phyloP scores from a whole-genome alignment of 2,329 filamentous ascomycete genomes.

The Diaporthe sp. region DNA sequence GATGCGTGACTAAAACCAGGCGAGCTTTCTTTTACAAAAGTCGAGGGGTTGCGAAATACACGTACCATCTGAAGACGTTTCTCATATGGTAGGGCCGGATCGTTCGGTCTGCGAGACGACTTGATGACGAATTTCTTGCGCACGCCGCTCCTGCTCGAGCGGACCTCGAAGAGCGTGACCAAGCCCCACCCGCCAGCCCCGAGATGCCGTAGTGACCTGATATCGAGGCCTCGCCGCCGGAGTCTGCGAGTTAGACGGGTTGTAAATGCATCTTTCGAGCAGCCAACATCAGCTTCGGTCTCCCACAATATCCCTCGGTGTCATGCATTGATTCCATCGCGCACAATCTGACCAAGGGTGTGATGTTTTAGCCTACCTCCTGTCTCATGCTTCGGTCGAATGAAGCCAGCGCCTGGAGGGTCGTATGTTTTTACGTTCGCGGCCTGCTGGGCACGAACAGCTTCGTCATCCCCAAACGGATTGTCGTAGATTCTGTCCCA shows the following conservation, averaged over 20 bases:
- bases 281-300: neutral
- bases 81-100: neutral
- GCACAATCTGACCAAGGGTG: too few relatives aligned
- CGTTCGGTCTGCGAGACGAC: neutral
- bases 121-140: conserved; percentile 5
- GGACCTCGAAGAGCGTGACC: neutral
- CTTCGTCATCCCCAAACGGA: neutral
- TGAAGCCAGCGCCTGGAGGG: neutral
- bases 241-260: neutral
- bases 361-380: neutral
- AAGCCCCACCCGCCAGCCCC: neutral
- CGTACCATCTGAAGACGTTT: neutral
- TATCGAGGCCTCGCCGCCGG: neutral
- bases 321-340: neutral
- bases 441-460: neutral
- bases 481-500: neutral
- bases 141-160: neutral
- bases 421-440: neutral
- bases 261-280: neutral
- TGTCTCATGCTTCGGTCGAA: neutral
- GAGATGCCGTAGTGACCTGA: neutral
- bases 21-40: too few relatives aligned
- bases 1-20: neutral
- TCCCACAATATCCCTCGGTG: neutral
- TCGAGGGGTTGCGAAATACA: neutral